Evolutionary conservation across 2,329 filamentous ascomycete genomes (phyloP).

Genomic region (Talaromyces sp.): DNA sequence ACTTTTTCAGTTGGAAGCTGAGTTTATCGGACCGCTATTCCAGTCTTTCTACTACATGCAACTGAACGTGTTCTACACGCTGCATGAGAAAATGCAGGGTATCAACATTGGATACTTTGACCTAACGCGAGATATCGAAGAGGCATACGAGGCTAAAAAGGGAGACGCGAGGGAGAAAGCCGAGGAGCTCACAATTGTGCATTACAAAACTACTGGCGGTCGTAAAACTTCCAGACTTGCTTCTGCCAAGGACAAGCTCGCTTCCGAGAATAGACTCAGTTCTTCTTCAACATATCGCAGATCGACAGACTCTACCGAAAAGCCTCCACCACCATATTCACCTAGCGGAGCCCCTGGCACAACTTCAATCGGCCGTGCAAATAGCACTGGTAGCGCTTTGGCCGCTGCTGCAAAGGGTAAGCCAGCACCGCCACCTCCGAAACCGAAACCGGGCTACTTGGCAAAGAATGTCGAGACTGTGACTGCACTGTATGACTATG

Average conservation of each 20-base stretch:
- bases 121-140: conserved; percentile 83
- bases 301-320: conserved; percentile 39
- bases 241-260: conserved; percentile 33
- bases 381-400: conserved; percentile 42
- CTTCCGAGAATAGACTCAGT: conserved; percentile 36
- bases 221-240: conserved; percentile 27
- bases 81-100: conserved; percentile 96
- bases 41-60: conserved; percentile 99
- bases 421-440: conserved; percentile 66
- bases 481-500: conserved; percentile 92
- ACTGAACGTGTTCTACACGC: conserved; percentile 96
- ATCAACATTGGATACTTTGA: conserved; percentile 99
- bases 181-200: conserved; percentile 80
- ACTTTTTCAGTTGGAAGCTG: conserved; percentile 80
- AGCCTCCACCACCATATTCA: conserved; percentile 51
- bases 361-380: conserved; percentile 30
- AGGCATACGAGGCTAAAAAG: conserved; percentile 83
- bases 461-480: conserved; percentile 71
- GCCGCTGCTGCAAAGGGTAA: conserved; percentile 65
- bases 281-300: conserved; percentile 19
- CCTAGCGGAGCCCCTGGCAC: conserved; percentile 10
- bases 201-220: conserved; percentile 84
- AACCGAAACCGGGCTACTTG: conserved; percentile 73
- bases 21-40: conserved; percentile 96
- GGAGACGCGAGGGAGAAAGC: conserved; percentile 82